Evolutionary conservation across 179 eudicot species (phyloP).

Genomic region (Spinacia oleracea): DNA sequence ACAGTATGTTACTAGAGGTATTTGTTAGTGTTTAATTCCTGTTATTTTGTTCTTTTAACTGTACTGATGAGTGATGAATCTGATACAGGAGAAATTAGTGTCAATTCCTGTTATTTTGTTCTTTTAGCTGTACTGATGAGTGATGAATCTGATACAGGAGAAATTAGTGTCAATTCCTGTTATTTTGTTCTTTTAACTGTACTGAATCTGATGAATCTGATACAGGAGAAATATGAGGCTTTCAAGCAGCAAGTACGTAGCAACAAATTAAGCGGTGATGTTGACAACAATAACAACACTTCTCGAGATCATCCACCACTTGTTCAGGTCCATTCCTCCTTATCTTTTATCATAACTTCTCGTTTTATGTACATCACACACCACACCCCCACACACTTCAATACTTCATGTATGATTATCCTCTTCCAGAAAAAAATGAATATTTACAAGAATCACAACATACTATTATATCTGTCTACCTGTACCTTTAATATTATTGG

Average conservation of each 20-base stretch:
- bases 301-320: conserved; percentile 25
- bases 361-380: not conserved
- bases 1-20: conserved; percentile 34
- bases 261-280: not conserved
- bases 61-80: not conserved
- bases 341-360: not conserved
- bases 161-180: not conserved
- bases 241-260: conserved; percentile 26
- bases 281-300: not conserved
- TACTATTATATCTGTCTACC: no score
- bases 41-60: not conserved
- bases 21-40: not conserved
- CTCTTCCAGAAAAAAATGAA: no score
- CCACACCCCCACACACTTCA: no score
- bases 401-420: no score
- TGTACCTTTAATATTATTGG: no score
- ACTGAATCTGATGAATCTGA: not conserved
- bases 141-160: not conserved
- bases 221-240: conserved; percentile 35
- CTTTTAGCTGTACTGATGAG: not conserved
- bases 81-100: not conserved
- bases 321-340: conserved; percentile 21
- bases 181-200: not conserved
- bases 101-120: not conserved
- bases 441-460: no score